phyloP scores from a whole-genome alignment of 257 asterid genomes.

The Fraxinus excelsior region DNA sequence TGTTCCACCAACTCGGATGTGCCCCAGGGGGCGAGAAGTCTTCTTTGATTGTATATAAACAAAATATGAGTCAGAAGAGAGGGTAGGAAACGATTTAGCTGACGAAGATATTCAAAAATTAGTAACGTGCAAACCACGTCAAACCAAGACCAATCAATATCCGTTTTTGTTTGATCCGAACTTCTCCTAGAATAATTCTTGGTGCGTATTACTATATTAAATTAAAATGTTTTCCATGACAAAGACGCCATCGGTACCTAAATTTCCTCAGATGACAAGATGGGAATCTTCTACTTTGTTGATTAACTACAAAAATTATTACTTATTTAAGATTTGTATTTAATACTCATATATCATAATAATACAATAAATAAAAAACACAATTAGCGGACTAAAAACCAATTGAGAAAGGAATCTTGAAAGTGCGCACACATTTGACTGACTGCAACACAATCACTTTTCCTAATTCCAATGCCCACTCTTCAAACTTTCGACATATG shows the following conservation, averaged over 20 bases:
- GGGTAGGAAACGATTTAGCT: not conserved
- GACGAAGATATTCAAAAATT: too few relatives aligned
- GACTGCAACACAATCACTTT: constrained; percentile 48
- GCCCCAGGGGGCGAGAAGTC: too few relatives aligned
- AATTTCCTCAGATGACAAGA: not conserved
- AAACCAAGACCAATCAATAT: too few relatives aligned
- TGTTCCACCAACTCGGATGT: too few relatives aligned
- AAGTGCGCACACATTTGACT: constrained; percentile 31
- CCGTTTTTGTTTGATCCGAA: too few relatives aligned
- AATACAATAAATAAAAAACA: constrained; percentile 4
- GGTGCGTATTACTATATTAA: too few relatives aligned
- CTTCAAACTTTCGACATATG: constrained; percentile 35
- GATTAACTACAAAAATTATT: not conserved
- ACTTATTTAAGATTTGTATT: too few relatives aligned
- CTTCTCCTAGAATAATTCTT: too few relatives aligned
- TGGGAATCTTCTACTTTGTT: not conserved
- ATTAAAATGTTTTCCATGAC: too few relatives aligned
- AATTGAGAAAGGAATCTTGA: constrained; percentile 51
- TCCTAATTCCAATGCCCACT: constrained; percentile 60
- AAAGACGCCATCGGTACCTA: not conserved
- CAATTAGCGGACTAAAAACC: constrained; percentile 33
- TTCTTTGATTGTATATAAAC: not conserved
- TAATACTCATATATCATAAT: not conserved
- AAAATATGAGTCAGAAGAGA: not conserved
- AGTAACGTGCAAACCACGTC: too few relatives aligned